Base-by-base conservation (phyloP, 192 early-diverging fungal species). In the Coemansia sp. region DNA sequence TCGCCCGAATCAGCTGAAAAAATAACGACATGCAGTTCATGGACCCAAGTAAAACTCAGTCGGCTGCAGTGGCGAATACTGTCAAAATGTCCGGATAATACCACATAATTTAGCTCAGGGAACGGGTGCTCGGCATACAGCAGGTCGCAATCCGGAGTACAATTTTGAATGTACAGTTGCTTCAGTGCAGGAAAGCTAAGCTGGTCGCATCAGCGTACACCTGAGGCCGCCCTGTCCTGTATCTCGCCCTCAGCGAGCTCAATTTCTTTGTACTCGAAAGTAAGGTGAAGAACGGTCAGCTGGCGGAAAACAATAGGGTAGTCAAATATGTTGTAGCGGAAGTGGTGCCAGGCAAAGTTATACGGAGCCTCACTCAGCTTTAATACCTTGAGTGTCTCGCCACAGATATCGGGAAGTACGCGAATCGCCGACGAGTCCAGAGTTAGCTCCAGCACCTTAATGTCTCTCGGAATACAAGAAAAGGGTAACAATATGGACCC, bases 141-240 rank as follows among this genome's bases (percentile, higher is more conserved):
- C 34, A 58, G 55, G 55, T 58, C 55, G 32, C 55, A 58, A 11
- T 55, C 51, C 0, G 51, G 25, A 29, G 51, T 55, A 55, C 51
- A 55, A 10, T 27, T 55, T 4, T 5, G 0, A 14, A 55, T 55
- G 4, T 2, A 1, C 51, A 55, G 3, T 32, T 23, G 2, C 12
- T 8, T 55, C 2, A 55, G 27, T 3, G 23, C 51, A 2, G 51
- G 51, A 55, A 55, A 55, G 5, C 0, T 1, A 14, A 55, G 25
- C 51, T 55, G 25, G 25, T 55, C 29, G 23, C 27, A 55, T 27
- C 27, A 29, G 10, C 11, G 4, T 29, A 23, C 29, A 1, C 51
- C 51, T 1, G 29, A 29, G 1, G 8, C 23, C 10, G 1, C 11
- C 23, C 27, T 55, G 23, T 14, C 19, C 51, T 14, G 21, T 11